Base-by-base conservation (phyloP, 768 basidiomycete genomes). In the Coprinopsis cinerea region DNA sequence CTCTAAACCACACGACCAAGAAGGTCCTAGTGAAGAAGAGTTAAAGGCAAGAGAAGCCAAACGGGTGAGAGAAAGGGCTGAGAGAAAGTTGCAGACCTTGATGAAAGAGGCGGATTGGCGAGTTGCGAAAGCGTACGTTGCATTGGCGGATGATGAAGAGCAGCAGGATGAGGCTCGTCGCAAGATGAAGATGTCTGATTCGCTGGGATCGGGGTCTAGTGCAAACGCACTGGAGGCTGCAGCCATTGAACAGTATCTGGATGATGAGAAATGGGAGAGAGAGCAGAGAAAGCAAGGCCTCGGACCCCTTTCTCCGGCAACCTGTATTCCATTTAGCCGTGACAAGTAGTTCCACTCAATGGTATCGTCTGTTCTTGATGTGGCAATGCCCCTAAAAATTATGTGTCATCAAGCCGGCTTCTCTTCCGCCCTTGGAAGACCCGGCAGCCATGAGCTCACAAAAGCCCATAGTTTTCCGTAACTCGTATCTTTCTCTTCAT, bases 101-200 rank as follows among this genome's bases (percentile, higher is more conserved):
- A 83, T 80, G 41, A 86, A 87, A 65, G 85, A 87, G 66, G 70
- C 70, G 53, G 85, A 89, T 61, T 76, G 75, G 73, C 69, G 72
- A 43, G 71, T 88, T 25, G 83, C 82, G 9, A 76, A 77, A 58
- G 78, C 82, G 22, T 88, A 90, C 63, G 77, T 88, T 49, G 79
- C 80, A 5, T 68, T 88, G 11, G 83, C 83, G 2, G 79, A 81
- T 48, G 70, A 72, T 48, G 56, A 61, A 13, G 60, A 61, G 14
- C 62, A 66, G 39, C 60, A 57, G 26, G 61, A 59, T 4, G 51
- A 46, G 36, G 57, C 47, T 61, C 64, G 51, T 40, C 40, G 46
- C 61, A 76, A 63, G 61, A 59, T 51, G 18, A 68, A 65, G 69
- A 64, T 60, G 49, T 3, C 15, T 36, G n/a, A n/a, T n/a, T n/a